Evolutionary conservation across 305 asterid genomes (phyloP), one percentile per base, ranked within the genome.

Genomic region (Salvia sclarea): DNA sequence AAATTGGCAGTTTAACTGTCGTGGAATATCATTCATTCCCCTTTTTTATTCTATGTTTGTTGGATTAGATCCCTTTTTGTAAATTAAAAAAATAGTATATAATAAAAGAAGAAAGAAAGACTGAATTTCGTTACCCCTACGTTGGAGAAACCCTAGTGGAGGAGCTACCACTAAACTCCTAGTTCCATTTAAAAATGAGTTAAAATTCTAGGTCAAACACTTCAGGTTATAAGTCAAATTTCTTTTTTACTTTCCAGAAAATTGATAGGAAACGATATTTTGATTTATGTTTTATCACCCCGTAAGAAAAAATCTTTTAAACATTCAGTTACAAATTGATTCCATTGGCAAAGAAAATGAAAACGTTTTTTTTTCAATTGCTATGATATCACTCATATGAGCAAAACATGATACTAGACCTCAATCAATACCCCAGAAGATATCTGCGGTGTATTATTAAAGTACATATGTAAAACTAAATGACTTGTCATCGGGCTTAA

Each of bases 131-230:
- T 66, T 38, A 13, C 55, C n/a, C 38, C 55, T 21, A 54, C 59
- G 41, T 53, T 53, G 55, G 63, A 54, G 28, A 58, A 21, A 54
- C 1, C 9, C 3, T 24, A 55, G 73, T 55, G 73, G 66, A 43
- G 73, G 66, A 43, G 37, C 5, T 28, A 57, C 66, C 73, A 68
- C 66, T 44, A 68, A 41, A 38, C 47, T 41, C 8, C 20, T 54
- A 53, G 8, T 47, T 37, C 24, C 6, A 1, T 31, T 53, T 33
- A 17, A 65, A 56, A 3, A 49, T 17, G 59, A 18, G 6, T 6
- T 8, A 3, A 17, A 20, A 6, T 49, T 49, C n/a, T 49, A 14
- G 2, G 52, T 47, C 37, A 24, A 47, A 64, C 28, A 4, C 33
- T 31, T 47, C n/a, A 47, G 47, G 21, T 18, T 41, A 17, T 9